Evolutionary conservation across 495 filamentous ascomycete species (phyloP), one percentile per base, ranked within the genome.

Genomic region (Xylaria sp.): DNA sequence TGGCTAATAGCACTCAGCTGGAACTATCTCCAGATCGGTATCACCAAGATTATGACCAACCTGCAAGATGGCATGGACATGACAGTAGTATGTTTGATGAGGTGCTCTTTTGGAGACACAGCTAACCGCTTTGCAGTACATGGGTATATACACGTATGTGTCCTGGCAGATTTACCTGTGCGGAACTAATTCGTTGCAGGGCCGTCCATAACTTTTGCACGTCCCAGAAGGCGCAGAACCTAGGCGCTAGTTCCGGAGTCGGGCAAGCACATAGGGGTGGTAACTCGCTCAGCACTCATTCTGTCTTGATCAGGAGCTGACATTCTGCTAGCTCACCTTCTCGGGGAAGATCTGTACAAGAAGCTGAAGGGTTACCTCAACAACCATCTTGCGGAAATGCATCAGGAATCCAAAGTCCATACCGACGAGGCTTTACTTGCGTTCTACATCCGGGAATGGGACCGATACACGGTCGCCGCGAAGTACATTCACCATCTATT

Each of bases 201-300:
- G 94, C 95, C 67, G 95, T 99, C 35, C 97, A 99, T 80, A 97
- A 99, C 84, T 99, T 99, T 79, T 99, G 96, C 82, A 98, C 97
- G 67, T 97, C 97, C 37, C 97, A 97, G 78, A 98, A 98, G 80
- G 94, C 93, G 2, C 90, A 94, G 40, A 81, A 80, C 11, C 74
- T 84, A 59, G 29, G 46, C 58, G 29, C 15, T 9, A 73, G 76
- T 3, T 80, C 74, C n/a, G 71, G 71, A 31, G 78, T 79, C 72
- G 80, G 83, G 62, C 86, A 80, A 21, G 85, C 90, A 61, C 92
- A 96, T 81, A 88, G 95, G 68, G 95, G 95, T 81, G 94, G 94
- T 93, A 82, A 61, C 40, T 41, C 21, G 55, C 31, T 43, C 61
- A 72, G 69, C 75, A 35, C 21, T 6, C 21, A 57, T 58, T 21